Evolutionary conservation across 2,329 filamentous ascomycete species (phyloP).

Genomic region (Cordyceps cicadae): DNA sequence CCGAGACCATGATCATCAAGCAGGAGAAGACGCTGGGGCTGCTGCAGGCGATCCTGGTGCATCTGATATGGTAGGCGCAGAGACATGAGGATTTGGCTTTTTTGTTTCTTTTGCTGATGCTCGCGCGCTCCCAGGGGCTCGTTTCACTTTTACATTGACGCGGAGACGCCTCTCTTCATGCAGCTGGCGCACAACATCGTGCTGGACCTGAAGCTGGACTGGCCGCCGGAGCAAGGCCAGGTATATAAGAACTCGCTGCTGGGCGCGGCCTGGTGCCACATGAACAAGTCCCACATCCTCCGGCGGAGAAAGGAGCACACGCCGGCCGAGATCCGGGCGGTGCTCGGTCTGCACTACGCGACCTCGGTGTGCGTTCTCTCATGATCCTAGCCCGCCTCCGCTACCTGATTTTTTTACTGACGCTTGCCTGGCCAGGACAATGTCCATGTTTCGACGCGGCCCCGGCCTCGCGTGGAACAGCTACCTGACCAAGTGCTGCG

Average conservation of each 20-base stretch:
- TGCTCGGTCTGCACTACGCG: constrained; percentile 1
- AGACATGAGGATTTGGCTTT: too few relatives aligned
- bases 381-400: too few relatives aligned
- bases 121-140: constrained; percentile 27
- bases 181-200: constrained; percentile 1
- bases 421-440: too few relatives aligned
- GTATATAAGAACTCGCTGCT: constrained; percentile 1
- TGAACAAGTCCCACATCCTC: constrained; percentile 8
- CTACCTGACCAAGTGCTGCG: constrained; percentile 6
- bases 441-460: constrained; percentile 7
- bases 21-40: constrained; percentile 22
- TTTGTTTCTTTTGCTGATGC: too few relatives aligned
- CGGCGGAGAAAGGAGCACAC: background rate
- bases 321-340: constrained; percentile 2
- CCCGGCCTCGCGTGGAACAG: constrained; percentile 2
- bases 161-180: background rate
- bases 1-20: constrained; percentile 21
- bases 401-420: too few relatives aligned
- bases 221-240: background rate
- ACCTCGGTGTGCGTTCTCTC: background rate
- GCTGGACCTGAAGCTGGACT: constrained; percentile 5
- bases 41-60: constrained; percentile 23
- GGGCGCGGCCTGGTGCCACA: constrained; percentile 7
- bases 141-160: constrained; percentile 22
- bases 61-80: constrained; percentile 21